A percentile compares a stretch with the other conserved stretches of the same genome.
Conservation (phyloP, 2,329 filamentous ascomycete species). For the Hirsutella minnesotensis region DNA sequence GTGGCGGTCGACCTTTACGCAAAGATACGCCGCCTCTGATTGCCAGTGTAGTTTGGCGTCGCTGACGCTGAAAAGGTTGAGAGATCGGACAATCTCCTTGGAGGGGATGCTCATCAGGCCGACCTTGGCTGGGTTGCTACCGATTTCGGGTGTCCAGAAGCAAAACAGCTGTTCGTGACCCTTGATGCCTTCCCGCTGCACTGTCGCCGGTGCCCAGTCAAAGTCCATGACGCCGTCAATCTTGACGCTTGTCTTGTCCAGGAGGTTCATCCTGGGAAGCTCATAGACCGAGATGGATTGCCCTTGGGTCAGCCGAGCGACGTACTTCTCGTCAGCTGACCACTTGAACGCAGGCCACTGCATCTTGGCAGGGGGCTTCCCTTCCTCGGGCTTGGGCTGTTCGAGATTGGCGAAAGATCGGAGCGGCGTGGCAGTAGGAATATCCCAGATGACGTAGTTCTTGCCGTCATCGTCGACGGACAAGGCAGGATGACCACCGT, state of each 20-base stretch:
- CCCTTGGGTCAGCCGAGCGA: conserved; percentile 79
- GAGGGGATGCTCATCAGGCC: conserved; percentile 91
- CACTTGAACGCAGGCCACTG: conserved; percentile 99
- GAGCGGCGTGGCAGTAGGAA: conserved; percentile 77
- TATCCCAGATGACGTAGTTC: conserved; percentile 98
- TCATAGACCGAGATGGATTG: conserved; percentile 89
- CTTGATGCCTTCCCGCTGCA: conserved; percentile 75
- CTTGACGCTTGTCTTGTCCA: conserved; percentile 89
- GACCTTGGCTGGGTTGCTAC: conserved; percentile 95
- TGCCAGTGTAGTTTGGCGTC: conserved; percentile 99
- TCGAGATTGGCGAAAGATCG: conserved; percentile 92
- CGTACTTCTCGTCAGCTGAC: conserved; percentile 95
- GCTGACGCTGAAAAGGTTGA: conserved; percentile 96
- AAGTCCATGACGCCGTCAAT: conserved; percentile 96
- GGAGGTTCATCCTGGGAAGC: conserved; percentile 74
- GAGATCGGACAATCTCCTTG: conserved; percentile 84
- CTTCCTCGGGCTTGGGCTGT: conserved; percentile 44
- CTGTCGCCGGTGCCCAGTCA: conserved; percentile 84
- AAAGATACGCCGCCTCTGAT: conserved; percentile 84
- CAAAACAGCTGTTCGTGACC: conserved; percentile 90
- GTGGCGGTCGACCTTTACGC: conserved; percentile 97
- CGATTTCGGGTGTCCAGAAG: conserved; percentile 98
- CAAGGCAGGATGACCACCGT: conserved; percentile 72
- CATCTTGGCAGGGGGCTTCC: conserved; percentile 69
- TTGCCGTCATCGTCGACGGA: conserved; percentile 92